phyloP scores from a whole-genome alignment of 371 early-diverging fungal genomes.

The Syncephalastrum racemosum region DNA sequence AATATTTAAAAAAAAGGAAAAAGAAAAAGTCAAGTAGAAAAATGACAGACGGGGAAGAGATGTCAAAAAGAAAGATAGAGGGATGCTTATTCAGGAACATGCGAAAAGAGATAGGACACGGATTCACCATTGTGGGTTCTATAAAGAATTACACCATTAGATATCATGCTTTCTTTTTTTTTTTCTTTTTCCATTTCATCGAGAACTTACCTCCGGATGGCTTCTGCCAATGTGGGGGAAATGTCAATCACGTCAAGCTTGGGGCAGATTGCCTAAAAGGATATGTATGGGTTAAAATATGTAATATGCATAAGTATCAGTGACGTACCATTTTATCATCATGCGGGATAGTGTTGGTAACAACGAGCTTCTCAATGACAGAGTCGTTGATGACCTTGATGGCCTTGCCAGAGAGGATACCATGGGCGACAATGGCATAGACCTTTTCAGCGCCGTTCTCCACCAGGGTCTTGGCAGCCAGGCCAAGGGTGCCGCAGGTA shows the following conservation, averaged over 20 bases:
- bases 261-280: constrained; percentile 65
- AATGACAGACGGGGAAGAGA: not conserved
- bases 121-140: constrained; percentile 95
- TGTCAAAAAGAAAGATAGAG: too few species aligned
- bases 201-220: constrained; percentile 61
- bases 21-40: too few species aligned
- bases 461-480: constrained; percentile 89
- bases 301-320: not conserved
- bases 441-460: constrained; percentile 93
- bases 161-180: too few species aligned
- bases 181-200: not conserved
- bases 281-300: constrained; percentile 1
- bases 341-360: constrained; percentile 95
- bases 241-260: constrained; percentile 95
- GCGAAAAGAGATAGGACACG: constrained; percentile 85
- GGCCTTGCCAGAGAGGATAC: constrained; percentile 91
- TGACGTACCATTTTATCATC: constrained; percentile 73
- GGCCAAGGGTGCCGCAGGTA: constrained; percentile 93
- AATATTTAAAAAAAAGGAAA: too few species aligned
- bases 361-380: constrained; percentile 80
- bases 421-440: constrained; percentile 96
- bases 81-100: constrained; percentile 45
- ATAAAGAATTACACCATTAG: not conserved
- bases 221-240: constrained; percentile 91
- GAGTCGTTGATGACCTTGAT: constrained; percentile 88